Conservation (phyloP, 352 stramenopile genomes). For the Thalassiosira hispida region DNA sequence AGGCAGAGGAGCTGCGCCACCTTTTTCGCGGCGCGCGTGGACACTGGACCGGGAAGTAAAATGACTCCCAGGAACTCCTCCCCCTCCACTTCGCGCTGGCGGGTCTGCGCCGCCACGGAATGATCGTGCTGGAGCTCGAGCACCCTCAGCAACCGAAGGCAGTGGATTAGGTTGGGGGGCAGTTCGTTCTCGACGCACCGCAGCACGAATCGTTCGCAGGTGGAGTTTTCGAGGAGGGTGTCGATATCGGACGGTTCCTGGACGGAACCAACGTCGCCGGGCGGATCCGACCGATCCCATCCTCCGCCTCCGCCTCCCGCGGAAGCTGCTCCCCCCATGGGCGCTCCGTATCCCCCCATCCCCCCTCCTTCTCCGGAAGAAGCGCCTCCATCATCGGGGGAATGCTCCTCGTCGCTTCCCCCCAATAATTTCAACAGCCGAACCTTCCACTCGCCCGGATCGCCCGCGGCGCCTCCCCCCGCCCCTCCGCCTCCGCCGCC, state of each 20-base stretch:
- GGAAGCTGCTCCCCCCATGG: neutral
- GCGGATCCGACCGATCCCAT: neutral
- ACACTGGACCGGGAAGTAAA: slow-evolving; percentile 34
- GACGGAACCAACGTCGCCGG: neutral
- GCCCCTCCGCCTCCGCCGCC: slow-evolving; percentile 16
- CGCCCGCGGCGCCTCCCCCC: neutral
- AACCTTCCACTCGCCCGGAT: slow-evolving; percentile 62
- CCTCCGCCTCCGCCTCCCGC: too few species aligned
- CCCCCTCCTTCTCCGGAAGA: neutral
- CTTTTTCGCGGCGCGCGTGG: slow-evolving; percentile 62
- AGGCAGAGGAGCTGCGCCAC: slow-evolving; percentile 71
- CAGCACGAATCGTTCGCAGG: slow-evolving; percentile 76
- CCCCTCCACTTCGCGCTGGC: slow-evolving; percentile 22
- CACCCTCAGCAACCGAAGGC: slow-evolving; percentile 79
- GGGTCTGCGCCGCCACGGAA: slow-evolving; percentile 5
- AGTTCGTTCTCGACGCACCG: slow-evolving; percentile 85
- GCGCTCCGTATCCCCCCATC: neutral
- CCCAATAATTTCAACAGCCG: slow-evolving; percentile 66
- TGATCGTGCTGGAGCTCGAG: slow-evolving; percentile 83
- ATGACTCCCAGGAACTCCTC: slow-evolving; percentile 24
- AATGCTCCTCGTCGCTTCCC: slow-evolving; percentile 23
- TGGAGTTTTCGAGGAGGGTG: slow-evolving; percentile 70
- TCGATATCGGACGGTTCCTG: slow-evolving; percentile 67
- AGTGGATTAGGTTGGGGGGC: slow-evolving; percentile 85
- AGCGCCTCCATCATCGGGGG: neutral